Evolutionary conservation across 169 alveolate genomes (phyloP).

Genomic region (Cryptosporidium ryanae): DNA sequence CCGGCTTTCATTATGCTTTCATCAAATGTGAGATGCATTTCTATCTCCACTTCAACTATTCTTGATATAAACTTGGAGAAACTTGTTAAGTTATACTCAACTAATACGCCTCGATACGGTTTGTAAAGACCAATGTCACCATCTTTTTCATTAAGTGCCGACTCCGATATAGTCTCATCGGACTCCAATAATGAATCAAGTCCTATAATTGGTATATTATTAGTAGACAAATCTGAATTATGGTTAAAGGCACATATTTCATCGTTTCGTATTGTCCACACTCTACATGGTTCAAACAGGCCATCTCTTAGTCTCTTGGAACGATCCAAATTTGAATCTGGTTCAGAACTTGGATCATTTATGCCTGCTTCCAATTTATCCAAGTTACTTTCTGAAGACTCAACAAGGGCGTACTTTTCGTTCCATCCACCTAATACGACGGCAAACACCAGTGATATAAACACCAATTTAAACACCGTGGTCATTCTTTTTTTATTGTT

Average conservation of each 20-base stretch:
- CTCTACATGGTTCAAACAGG: slow-evolving; percentile 30
- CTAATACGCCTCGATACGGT: slow-evolving; percentile 60
- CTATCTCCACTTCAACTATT: slow-evolving; percentile 65
- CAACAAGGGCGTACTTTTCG: no score
- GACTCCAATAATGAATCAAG: slow-evolving; percentile 3
- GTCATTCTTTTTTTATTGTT: no score
- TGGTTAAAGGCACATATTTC: background rate
- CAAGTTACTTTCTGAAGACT: no score
- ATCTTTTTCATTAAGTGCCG: slow-evolving; percentile 12
- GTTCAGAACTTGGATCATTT: slow-evolving; percentile 1
- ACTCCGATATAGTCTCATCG: background rate
- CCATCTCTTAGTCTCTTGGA: slow-evolving; percentile 64
- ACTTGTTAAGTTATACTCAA: slow-evolving; percentile 28
- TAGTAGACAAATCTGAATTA: background rate
- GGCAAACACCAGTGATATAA: no score
- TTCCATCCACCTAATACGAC: no score
- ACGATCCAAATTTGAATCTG: slow-evolving; percentile 50
- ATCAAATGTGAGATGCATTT: slow-evolving; percentile 37
- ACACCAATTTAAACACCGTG: no score
- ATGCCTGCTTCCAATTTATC: background rate
- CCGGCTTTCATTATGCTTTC: slow-evolving; percentile 2
- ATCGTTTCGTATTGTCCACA: slow-evolving; percentile 29
- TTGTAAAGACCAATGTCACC: background rate
- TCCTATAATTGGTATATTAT: slow-evolving; percentile 21
- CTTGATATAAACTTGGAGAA: slow-evolving; percentile 54